A percentile compares a stretch with the other conserved stretches of the same genome.
Evolutionary conservation across 176 grass and related monocot genomes (phyloP).

Genomic region (Carex pumila): DNA sequence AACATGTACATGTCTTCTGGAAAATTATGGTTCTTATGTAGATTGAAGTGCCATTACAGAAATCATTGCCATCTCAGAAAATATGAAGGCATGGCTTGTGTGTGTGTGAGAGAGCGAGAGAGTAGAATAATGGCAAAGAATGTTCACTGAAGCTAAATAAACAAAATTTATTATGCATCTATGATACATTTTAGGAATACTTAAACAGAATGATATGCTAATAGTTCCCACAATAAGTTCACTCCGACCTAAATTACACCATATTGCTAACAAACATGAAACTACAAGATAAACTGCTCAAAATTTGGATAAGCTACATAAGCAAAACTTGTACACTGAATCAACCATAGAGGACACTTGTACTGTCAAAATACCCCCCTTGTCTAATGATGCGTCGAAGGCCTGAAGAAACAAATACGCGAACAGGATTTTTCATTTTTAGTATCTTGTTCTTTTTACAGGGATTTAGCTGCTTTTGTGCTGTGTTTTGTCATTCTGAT

Average conservation of each 20-base stretch:
- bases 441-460: too few species aligned
- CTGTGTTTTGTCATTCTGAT: too few species aligned
- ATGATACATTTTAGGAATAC: not conserved
- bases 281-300: not conserved
- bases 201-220: not conserved
- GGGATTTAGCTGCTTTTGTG: too few species aligned
- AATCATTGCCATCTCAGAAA: not conserved
- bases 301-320: not conserved
- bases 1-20: not conserved
- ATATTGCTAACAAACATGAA: not conserved
- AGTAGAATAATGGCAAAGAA: not conserved
- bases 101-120: not conserved
- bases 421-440: not conserved
- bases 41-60: not conserved
- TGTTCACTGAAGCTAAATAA: not conserved
- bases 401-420: not conserved
- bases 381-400: not conserved
- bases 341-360: not conserved
- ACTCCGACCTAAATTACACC: not conserved
- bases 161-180: not conserved
- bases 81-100: not conserved
- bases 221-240: constrained; percentile 2
- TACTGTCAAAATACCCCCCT: not conserved
- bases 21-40: not conserved
- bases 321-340: not conserved